Conservation (phyloP, 78 protist genomes). For the Corallochytrium limacisporum region DNA sequence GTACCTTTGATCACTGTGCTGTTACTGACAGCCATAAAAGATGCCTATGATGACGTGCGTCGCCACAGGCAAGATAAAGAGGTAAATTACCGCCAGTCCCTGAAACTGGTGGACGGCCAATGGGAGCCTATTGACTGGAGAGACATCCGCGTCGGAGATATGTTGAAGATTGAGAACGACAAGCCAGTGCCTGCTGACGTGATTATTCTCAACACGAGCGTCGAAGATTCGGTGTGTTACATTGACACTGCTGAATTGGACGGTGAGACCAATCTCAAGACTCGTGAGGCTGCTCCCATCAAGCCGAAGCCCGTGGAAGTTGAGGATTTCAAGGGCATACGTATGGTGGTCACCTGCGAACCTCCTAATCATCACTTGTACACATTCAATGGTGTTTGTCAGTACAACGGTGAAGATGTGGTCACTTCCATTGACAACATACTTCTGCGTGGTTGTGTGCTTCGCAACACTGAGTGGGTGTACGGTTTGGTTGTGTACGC, state of each 20-base stretch:
- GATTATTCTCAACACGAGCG: not conserved
- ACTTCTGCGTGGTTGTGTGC: slow-evolving; percentile 28
- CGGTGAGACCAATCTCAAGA: slow-evolving; percentile 39
- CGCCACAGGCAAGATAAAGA: not conserved
- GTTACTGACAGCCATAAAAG: slow-evolving; percentile 16
- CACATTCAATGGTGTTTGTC: not conserved
- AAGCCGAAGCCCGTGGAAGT: not conserved
- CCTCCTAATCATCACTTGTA: not conserved
- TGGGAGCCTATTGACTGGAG: not conserved
- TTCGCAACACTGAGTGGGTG: slow-evolving; percentile 67
- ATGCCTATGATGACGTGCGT: slow-evolving; percentile 34
- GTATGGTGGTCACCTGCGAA: not conserved
- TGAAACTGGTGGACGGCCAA: too few species aligned
- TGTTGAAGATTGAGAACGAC: slow-evolving; percentile 10
- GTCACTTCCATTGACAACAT: not conserved
- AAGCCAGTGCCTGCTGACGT: slow-evolving; percentile 10
- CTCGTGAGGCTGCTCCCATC: slow-evolving; percentile 1
- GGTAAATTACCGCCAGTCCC: too few species aligned
- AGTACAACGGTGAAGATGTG: not conserved
- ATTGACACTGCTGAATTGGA: slow-evolving; percentile 13
- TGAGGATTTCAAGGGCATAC: not conserved
- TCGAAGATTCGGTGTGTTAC: not conserved
- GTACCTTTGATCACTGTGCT: slow-evolving; percentile 37
- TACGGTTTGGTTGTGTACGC: slow-evolving; percentile 63
- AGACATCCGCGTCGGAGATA: slow-evolving; percentile 36